These are phyloP conservation scores for Trichoderma simmonsii DNA, from an alignment of 2,329 filamentous ascomycete genomes.

Conservation along the genomic window DNA sequence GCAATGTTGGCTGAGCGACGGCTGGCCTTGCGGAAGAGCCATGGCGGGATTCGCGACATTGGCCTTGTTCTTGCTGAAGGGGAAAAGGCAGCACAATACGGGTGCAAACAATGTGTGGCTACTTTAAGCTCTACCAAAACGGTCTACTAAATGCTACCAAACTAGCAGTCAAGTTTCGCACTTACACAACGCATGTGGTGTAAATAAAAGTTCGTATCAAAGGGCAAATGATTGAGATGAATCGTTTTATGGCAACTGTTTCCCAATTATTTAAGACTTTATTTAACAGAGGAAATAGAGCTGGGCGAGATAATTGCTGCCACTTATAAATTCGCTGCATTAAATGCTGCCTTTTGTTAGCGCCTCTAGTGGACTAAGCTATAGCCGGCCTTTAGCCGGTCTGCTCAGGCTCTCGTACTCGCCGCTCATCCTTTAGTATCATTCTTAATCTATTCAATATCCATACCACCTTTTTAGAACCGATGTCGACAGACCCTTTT, in stretches of 20 bases:
- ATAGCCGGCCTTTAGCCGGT: slow-evolving; percentile 15
- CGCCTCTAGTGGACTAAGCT: neutral
- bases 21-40: slow-evolving; percentile 53
- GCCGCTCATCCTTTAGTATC: neutral
- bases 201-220: neutral
- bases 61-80: neutral
- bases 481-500: slow-evolving; percentile 6
- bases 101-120: neutral
- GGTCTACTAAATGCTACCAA: neutral
- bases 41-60: slow-evolving; percentile 64
- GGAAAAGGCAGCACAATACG: neutral
- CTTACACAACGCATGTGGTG: neutral
- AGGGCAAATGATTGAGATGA: too few species aligned
- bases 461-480: neutral
- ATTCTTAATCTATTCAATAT: neutral
- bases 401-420: neutral
- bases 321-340: neutral
- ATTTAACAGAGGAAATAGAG: neutral
- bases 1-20: slow-evolving; percentile 54
- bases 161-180: neutral
- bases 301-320: neutral
- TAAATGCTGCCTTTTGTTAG: neutral
- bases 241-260: neutral
- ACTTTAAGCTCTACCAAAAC: neutral
- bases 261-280: neutral